These are phyloP conservation scores for Mycena maculata DNA, from an alignment of 768 basidiomycete species.

Conservation along the genomic window DNA sequence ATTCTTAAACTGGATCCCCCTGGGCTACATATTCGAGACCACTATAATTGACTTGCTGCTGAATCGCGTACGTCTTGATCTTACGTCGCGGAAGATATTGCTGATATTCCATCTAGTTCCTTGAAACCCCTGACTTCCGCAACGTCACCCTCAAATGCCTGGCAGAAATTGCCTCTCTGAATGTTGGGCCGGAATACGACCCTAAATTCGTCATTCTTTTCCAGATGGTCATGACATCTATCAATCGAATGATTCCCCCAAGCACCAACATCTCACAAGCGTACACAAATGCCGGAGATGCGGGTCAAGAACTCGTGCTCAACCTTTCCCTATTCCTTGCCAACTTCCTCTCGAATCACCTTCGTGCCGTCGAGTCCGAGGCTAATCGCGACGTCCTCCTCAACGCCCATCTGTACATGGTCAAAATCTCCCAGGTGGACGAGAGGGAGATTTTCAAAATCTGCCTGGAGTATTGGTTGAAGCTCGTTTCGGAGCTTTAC, in stretches of 20 bases:
- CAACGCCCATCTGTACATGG: conserved; percentile 98
- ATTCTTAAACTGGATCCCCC: conserved; percentile 99
- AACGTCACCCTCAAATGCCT: conserved; percentile 97
- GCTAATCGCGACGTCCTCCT: conserved; percentile 91
- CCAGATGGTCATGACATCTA: conserved; percentile 97
- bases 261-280: conserved; percentile 94
- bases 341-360: conserved; percentile 94
- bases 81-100: conserved; percentile 24
- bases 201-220: conserved; percentile 97
- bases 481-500: conserved; percentile 95
- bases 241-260: conserved; percentile 97
- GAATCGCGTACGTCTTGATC: conserved; percentile 74
- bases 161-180: conserved; percentile 94
- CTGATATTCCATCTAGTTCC: conserved; percentile 70
- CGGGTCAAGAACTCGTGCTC: conserved; percentile 96
- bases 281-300: conserved; percentile 88
- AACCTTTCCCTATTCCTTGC: conserved; percentile 97
- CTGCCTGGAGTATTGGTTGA: conserved; percentile 97
- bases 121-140: conserved; percentile 96
- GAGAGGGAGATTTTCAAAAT: conserved; percentile 99
- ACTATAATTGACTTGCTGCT: conserved; percentile 95
- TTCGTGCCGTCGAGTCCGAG: conserved; percentile 94
- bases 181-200: conserved; percentile 97
- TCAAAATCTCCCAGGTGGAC: conserved; percentile 97
- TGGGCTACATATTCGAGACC: conserved; percentile 99